Percentiles rank a stretch among this genome's conserved stretches.
Evolutionary conservation across 768 basidiomycete species (phyloP).

Genomic region (Hypsizygus marmoreus): DNA sequence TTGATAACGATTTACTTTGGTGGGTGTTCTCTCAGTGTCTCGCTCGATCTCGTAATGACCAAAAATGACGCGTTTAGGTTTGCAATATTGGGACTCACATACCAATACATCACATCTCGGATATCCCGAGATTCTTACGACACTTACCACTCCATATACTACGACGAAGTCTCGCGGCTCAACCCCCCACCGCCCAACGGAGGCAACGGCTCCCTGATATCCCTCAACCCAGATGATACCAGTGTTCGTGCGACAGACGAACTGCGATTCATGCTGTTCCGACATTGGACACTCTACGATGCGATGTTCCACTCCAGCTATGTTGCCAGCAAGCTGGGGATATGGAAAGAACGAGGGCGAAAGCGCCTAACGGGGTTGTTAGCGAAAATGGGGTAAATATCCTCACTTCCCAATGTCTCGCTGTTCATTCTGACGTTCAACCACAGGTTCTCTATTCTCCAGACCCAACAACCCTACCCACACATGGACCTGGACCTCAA

Average conservation of each 20-base stretch:
- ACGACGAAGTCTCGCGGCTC: constrained; percentile 91
- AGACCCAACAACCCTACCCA: constrained; percentile 90
- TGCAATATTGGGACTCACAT: constrained; percentile 90
- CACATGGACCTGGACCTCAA: constrained; percentile 99
- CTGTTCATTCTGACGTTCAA: neutral
- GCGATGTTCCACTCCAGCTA: constrained; percentile 98
- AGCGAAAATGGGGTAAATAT: constrained; percentile 98
- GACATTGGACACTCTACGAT: constrained; percentile 98
- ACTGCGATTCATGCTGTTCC: constrained; percentile 89
- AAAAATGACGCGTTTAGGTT: constrained; percentile 53
- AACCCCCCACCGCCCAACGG: constrained; percentile 60
- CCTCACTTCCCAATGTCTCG: constrained; percentile 2
- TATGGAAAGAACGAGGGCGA: constrained; percentile 94
- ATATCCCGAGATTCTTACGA: constrained; percentile 90
- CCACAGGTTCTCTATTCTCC: constrained; percentile 86
- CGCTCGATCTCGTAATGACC: neutral
- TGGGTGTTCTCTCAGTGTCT: constrained; percentile 32
- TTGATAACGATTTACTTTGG: constrained; percentile 95
- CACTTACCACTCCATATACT: constrained; percentile 72
- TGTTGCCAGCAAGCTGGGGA: constrained; percentile 90
- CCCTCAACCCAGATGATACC: constrained; percentile 79
- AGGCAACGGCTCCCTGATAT: constrained; percentile 35
- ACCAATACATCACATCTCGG: constrained; percentile 86
- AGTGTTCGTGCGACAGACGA: constrained; percentile 85
- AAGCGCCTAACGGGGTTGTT: constrained; percentile 88